Base-by-base conservation (phyloP, 2,329 filamentous ascomycete species). In the Epichloe coenophiala region DNA sequence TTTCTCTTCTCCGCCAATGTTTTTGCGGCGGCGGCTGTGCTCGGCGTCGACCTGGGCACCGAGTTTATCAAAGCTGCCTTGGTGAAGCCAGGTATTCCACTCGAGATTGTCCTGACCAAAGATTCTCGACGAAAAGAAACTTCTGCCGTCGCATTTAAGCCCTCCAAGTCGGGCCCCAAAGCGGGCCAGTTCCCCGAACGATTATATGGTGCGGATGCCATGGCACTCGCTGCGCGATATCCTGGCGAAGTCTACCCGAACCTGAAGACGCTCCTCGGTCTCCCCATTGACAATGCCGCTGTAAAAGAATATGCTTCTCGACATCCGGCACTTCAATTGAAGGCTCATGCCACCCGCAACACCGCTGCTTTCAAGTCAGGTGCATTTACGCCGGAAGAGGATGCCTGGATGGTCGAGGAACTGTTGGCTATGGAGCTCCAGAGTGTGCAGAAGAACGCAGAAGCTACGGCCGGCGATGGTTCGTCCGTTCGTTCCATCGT, bases 51-150 rank as follows among this genome's bases (percentile, higher is more conserved):
- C 69, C 76, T 98, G 50, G 93, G 93, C 58, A 96, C 93, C 51
- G 88, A 95, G 67, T 96, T 95, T 71, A 86, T 98, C 72, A 98
- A 97, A 73, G 91, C 91, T 31, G 83, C 87, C 13, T 80, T 98
- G 41, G 91, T 98, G 55, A 97, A 97, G 71, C 93, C 93, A 2
- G 93, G 93, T 54, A 91, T 95, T 48, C 93, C 93, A 11, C 87
- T 98, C 64, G 93, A 98, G 59, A 97, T 98, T 57, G 91, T 98
- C 66, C 78, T 96, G 51, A 96, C 90, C 33, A 98, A 97, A 67
- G 93, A 98, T 71, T 96, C 93, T 33, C 87, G 95, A 68, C 85
- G 93, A 63, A 98, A 98, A 74, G 93, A 98, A 67, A 80, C 79
- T 23, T 88, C 90, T 2, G 90, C 89, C 41, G 82, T 98, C 58